Conservation (phyloP, 371 early-diverging fungal genomes). For the Mortierella sp. region DNA sequence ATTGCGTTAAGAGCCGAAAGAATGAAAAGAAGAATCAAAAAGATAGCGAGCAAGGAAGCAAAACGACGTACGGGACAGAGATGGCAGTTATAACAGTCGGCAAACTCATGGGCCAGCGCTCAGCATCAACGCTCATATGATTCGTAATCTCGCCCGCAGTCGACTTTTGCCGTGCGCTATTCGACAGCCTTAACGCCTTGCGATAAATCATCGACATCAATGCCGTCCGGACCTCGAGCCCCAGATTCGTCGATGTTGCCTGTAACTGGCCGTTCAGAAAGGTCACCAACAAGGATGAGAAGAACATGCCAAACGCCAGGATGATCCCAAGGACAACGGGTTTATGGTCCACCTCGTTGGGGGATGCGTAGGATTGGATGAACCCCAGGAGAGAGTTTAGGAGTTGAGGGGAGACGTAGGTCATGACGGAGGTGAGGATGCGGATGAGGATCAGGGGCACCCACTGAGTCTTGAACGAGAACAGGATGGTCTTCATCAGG, state of each 20-base stretch:
- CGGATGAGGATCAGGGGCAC: slow-evolving; percentile 14
- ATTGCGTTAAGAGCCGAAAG: not conserved
- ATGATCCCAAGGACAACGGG: slow-evolving; percentile 31
- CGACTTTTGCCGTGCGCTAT: slow-evolving; percentile 82
- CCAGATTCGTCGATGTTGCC: slow-evolving; percentile 11
- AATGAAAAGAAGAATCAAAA: not conserved
- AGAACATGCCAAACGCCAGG: slow-evolving; percentile 39
- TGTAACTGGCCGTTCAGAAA: slow-evolving; percentile 25
- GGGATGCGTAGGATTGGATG: slow-evolving; percentile 27
- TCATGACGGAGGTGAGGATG: slow-evolving; percentile 26
- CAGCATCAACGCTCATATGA: slow-evolving; percentile 71
- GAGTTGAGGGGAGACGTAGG: slow-evolving; percentile 35
- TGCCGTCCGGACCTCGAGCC: slow-evolving; percentile 74
- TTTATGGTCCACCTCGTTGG: slow-evolving; percentile 12
- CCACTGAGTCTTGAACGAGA: slow-evolving; percentile 27
- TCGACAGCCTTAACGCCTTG: slow-evolving; percentile 87
- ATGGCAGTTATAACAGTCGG: not conserved
- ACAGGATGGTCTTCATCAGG: slow-evolving; percentile 23
- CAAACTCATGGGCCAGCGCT: slow-evolving; percentile 27
- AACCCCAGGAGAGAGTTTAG: slow-evolving; percentile 32
- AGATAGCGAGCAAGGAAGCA: not conserved
- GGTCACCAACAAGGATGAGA: slow-evolving; percentile 24
- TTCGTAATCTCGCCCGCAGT: slow-evolving; percentile 86
- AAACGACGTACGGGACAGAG: slow-evolving; percentile 13
- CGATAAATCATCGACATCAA: slow-evolving; percentile 89